phyloP scores from a whole-genome alignment of 2,329 filamentous ascomycete genomes.

The Diaporthe eres region DNA sequence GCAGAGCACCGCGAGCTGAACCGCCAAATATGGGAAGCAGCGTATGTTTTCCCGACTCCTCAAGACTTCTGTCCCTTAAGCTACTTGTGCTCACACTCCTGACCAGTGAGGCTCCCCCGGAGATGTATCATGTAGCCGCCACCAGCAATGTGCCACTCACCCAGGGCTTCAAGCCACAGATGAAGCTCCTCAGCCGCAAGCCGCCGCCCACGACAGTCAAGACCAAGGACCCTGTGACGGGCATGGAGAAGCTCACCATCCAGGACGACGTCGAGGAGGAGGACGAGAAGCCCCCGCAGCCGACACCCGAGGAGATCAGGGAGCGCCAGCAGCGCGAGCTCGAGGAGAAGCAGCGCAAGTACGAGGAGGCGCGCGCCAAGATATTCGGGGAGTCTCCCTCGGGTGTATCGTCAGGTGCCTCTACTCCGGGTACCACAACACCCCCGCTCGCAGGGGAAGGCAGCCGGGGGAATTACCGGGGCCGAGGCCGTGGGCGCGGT shows the following conservation, averaged over 20 bases:
- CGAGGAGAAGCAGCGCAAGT: constrained; percentile 91
- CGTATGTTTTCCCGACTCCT: constrained; percentile 67
- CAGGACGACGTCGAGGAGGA: constrained; percentile 73
- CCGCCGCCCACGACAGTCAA: constrained; percentile 73
- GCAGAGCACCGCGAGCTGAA: constrained; percentile 88
- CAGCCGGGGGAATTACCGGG: constrained; percentile 58
- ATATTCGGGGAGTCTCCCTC: constrained; percentile 77
- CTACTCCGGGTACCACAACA: constrained; percentile 73
- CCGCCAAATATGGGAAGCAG: constrained; percentile 88
- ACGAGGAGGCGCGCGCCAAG: constrained; percentile 89
- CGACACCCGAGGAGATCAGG: constrained; percentile 82
- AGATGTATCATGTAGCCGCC: constrained; percentile 79
- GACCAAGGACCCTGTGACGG: constrained; percentile 68
- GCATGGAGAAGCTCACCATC: constrained; percentile 60
- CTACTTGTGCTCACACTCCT: constrained; percentile 35
- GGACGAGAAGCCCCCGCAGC: constrained; percentile 64
- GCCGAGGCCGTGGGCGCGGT: constrained; percentile 62
- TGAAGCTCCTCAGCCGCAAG: constrained; percentile 89
- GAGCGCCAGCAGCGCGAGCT: constrained; percentile 83
- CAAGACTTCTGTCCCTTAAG: neutral
- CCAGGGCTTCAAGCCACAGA: constrained; percentile 82
- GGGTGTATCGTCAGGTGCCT: constrained; percentile 63
- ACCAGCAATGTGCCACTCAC: constrained; percentile 67
- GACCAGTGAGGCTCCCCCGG: constrained; percentile 78
- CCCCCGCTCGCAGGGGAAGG: constrained; percentile 65